A percentile compares a stretch with the other conserved stretches of the same genome.
These are phyloP conservation scores for Penicillium sp. DNA, from an alignment of 2,329 filamentous ascomycete genomes.

Conservation along the genomic window DNA sequence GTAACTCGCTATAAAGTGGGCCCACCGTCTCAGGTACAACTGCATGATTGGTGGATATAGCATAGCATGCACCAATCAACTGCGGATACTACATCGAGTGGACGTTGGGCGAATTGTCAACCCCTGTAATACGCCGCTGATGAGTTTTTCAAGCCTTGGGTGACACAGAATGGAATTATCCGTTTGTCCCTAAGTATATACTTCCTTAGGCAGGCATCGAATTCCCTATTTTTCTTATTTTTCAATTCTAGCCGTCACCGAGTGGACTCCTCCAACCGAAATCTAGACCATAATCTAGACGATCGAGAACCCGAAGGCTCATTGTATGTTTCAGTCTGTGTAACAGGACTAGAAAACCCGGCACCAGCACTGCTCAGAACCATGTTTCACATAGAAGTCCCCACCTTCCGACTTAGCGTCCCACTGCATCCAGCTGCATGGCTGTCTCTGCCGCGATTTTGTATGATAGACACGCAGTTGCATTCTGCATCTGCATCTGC, in stretches of 20 bases:
- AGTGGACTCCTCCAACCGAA: too few relatives aligned
- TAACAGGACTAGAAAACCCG: not conserved
- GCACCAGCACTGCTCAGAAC: not conserved
- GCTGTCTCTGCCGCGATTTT: not conserved
- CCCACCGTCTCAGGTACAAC: conserved; percentile 3
- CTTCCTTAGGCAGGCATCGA: too few relatives aligned
- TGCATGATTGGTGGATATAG: not conserved
- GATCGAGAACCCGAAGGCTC: not conserved
- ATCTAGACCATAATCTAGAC: not conserved
- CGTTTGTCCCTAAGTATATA: too few relatives aligned
- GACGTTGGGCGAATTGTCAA: too few relatives aligned
- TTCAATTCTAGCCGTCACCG: too few relatives aligned
- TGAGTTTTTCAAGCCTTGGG: not conserved
- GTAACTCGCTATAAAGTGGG: not conserved
- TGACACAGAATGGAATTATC: not conserved
- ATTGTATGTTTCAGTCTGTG: not conserved
- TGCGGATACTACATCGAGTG: not conserved
- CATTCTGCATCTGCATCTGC: not conserved
- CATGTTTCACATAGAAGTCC: not conserved
- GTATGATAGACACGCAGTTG: not conserved
- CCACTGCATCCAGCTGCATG: not conserved
- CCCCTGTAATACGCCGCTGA: too few relatives aligned
- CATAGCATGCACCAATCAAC: not conserved
- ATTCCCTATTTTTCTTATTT: too few relatives aligned
- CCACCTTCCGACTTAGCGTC: not conserved